phyloP scores from a whole-genome alignment of 805 yeast genomes.

The Pichia rugopelliculosa region DNA sequence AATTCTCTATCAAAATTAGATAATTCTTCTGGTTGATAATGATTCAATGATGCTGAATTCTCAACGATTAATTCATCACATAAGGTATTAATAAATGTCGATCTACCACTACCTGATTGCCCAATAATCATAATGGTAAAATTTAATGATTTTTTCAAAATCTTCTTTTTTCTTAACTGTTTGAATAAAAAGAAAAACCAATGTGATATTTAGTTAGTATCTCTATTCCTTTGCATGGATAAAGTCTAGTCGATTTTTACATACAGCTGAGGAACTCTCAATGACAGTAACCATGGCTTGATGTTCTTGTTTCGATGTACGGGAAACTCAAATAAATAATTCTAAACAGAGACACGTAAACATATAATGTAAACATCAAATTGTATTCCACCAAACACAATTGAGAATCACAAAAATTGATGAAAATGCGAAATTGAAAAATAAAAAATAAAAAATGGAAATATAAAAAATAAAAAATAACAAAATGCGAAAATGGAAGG shows the following conservation, averaged over 20 bases:
- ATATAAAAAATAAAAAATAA: no score
- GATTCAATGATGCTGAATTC: conserved; percentile 44
- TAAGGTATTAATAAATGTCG: conserved; percentile 85
- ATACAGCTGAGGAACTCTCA: conserved; percentile 43
- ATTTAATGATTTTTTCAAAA: conserved; percentile 74
- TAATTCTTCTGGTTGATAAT: conserved; percentile 39
- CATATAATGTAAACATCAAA: no score
- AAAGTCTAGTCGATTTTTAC: no score
- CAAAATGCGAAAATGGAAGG: no score
- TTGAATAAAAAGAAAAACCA: neutral
- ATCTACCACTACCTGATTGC: conserved; percentile 79
- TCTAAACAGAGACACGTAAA: no score
- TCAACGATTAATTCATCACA: conserved; percentile 86
- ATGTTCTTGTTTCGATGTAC: neutral
- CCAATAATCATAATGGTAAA: conserved; percentile 86
- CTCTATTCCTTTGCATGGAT: no score
- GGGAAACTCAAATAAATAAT: no score
- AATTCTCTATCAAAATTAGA: conserved; percentile 41
- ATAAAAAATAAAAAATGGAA: no score
- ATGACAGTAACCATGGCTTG: conserved; percentile 42
- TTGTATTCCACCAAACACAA: no score
- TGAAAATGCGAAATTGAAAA: no score
- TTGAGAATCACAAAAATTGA: no score
- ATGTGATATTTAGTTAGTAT: neutral
- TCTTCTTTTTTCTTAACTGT: conserved; percentile 62